Conservation (phyloP, 2,329 filamentous ascomycete genomes). For the Allantophomopsis lycopodina region DNA sequence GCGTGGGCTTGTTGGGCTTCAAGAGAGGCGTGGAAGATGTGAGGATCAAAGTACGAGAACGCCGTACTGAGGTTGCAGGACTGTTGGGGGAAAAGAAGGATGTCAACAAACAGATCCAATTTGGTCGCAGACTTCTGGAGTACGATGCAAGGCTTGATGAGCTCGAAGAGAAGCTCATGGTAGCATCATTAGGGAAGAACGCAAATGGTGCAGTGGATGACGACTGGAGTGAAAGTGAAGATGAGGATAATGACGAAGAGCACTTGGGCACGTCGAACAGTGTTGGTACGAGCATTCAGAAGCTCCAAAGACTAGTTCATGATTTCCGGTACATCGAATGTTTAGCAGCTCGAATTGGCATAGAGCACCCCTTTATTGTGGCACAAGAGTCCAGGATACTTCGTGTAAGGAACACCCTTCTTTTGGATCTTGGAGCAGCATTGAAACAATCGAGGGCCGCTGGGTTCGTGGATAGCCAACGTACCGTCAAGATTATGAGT, state of each 20-base stretch:
- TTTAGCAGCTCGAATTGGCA: slow-evolving; percentile 33
- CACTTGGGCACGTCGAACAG: slow-evolving; percentile 12
- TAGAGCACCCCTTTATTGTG: slow-evolving; percentile 48
- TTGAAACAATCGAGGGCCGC: slow-evolving; percentile 38
- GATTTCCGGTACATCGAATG: slow-evolving; percentile 42
- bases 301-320: slow-evolving; percentile 37
- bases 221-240: slow-evolving; percentile 22
- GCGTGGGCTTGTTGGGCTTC: slow-evolving; percentile 78
- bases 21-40: slow-evolving; percentile 68
- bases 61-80: slow-evolving; percentile 45
- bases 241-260: slow-evolving; percentile 22
- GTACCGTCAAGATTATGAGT: slow-evolving; percentile 39
- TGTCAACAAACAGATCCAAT: slow-evolving; percentile 50
- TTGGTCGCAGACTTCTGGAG: slow-evolving; percentile 49
- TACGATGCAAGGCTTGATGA: slow-evolving; percentile 46
- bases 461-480: slow-evolving; percentile 21
- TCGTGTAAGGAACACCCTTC: slow-evolving; percentile 44
- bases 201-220: slow-evolving; percentile 14
- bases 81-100: slow-evolving; percentile 52
- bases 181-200: slow-evolving; percentile 23
- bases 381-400: slow-evolving; percentile 39
- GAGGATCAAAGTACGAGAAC: slow-evolving; percentile 46
- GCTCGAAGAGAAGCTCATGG: slow-evolving; percentile 48
- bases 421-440: slow-evolving; percentile 50
- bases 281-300: slow-evolving; percentile 15